Percentiles rank a stretch among this genome's conserved stretches.
These are phyloP conservation scores for Clarireedia homoeocarpa DNA, from an alignment of 2,329 filamentous ascomycete genomes.

Conservation along the genomic window DNA sequence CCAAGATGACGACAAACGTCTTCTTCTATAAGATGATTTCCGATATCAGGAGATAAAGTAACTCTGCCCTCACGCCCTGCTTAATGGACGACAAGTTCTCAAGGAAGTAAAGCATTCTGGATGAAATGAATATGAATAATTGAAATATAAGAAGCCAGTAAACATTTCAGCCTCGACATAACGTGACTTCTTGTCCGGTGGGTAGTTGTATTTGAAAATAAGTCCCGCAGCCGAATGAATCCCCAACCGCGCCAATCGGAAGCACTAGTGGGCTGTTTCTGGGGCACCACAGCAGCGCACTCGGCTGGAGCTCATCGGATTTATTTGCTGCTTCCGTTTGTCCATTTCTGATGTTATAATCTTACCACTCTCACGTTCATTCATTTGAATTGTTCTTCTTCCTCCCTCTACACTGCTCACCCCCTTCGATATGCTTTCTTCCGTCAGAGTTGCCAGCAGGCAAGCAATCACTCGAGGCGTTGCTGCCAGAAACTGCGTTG, in stretches of 20 bases:
- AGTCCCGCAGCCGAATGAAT: neutral
- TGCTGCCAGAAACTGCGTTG: constrained; percentile 20
- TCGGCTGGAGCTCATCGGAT: neutral
- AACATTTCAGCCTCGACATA: too few relatives aligned
- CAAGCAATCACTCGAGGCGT: constrained; percentile 31
- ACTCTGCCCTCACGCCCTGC: too few relatives aligned
- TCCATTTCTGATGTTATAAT: neutral
- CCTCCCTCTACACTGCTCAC: neutral
- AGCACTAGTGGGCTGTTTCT: constrained; percentile 2
- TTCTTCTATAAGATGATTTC: too few relatives aligned
- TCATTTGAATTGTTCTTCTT: constrained; percentile 1
- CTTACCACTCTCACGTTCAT: neutral
- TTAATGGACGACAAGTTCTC: too few relatives aligned
- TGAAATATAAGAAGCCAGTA: too few relatives aligned
- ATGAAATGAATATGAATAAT: too few relatives aligned
- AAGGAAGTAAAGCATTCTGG: too few relatives aligned
- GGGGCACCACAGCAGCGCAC: constrained; percentile 2
- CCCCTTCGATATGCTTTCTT: constrained; percentile 44
- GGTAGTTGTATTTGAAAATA: neutral
- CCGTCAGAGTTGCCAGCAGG: constrained; percentile 46
- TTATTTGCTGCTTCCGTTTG: too few relatives aligned
- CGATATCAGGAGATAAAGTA: too few relatives aligned
- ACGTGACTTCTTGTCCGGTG: too few relatives aligned
- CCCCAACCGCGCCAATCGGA: constrained; percentile 7
- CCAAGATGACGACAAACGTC: too few relatives aligned